phyloP scores from a whole-genome alignment of 176 grass and related monocot genomes.

The Triticum turgidum region DNA sequence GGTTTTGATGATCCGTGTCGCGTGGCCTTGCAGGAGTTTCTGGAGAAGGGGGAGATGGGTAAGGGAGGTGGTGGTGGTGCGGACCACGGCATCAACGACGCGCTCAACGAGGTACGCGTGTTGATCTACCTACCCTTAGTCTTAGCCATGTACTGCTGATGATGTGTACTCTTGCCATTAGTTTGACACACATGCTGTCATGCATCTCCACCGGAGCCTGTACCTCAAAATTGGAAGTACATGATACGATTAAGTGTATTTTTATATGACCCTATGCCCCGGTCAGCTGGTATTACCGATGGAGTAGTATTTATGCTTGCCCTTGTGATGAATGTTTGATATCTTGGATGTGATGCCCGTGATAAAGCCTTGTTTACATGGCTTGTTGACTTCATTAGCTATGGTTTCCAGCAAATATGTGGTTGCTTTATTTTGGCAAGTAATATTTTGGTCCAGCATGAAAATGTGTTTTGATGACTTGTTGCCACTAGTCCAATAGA shows the following conservation, averaged over 20 bases:
- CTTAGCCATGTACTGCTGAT: background rate
- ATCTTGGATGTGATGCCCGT: background rate
- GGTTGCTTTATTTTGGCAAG: background rate
- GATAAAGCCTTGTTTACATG: background rate
- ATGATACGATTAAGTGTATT: background rate
- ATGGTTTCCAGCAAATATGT: background rate
- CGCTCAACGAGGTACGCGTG: slow-evolving; percentile 53
- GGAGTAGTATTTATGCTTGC: background rate
- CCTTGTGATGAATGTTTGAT: background rate
- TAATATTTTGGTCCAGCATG: background rate
- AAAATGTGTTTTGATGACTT: background rate
- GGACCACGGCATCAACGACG: slow-evolving; percentile 30
- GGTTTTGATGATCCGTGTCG: slow-evolving; percentile 18
- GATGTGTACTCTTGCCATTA: background rate
- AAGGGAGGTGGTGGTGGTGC: slow-evolving; percentile 29
- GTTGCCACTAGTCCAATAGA: background rate
- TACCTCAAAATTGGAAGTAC: background rate
- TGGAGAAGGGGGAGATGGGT: slow-evolving; percentile 47
- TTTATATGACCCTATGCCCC: background rate
- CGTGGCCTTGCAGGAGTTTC: slow-evolving; percentile 42
- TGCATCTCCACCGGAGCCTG: background rate
- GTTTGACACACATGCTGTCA: background rate
- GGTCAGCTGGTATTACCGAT: background rate
- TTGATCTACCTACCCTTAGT: background rate
- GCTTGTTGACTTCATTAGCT: background rate